Conservation (phyloP, 208 protist genomes). For the Herpetomonas muscarum region DNA sequence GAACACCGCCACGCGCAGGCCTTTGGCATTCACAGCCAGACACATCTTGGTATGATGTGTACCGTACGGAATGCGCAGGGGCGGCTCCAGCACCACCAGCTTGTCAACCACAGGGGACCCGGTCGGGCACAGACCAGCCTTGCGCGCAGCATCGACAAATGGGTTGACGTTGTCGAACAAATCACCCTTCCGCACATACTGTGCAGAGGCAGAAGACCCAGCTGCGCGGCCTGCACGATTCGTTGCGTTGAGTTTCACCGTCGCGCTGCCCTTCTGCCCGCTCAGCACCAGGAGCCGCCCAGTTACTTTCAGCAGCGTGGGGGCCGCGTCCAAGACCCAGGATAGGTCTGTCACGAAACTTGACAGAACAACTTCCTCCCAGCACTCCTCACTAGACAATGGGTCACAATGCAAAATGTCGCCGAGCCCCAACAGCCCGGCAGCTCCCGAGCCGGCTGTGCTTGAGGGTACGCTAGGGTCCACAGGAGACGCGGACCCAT, state of each 20-base stretch:
- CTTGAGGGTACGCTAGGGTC: too few species aligned
- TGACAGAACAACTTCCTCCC: slow-evolving; percentile 49
- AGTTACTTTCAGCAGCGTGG: slow-evolving; percentile 25
- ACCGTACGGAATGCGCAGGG: slow-evolving; percentile 64
- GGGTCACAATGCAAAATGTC: slow-evolving; percentile 54
- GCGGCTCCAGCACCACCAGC: slow-evolving; percentile 52
- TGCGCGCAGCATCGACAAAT: slow-evolving; percentile 6
- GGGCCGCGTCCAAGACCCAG: slow-evolving; percentile 47
- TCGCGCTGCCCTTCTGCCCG: slow-evolving; percentile 43
- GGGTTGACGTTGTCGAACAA: slow-evolving; percentile 14
- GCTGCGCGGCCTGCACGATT: too few species aligned
- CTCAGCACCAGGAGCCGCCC: slow-evolving; percentile 44
- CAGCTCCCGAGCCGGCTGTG: too few species aligned
- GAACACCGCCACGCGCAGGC: slow-evolving; percentile 62
- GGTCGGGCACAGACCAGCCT: background rate
- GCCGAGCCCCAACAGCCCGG: too few species aligned
- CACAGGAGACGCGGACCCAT: too few species aligned
- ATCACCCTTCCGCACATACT: background rate
- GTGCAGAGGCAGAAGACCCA: background rate
- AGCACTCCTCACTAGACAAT: slow-evolving; percentile 31
- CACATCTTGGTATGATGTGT: slow-evolving; percentile 85
- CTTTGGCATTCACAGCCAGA: slow-evolving; percentile 45
- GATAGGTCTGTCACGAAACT: slow-evolving; percentile 72
- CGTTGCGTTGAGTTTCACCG: slow-evolving; percentile 6
- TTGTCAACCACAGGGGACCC: slow-evolving; percentile 9